phyloP scores from a whole-genome alignment of 1,139 yeast species.

The Saccharomyces hybrid region DNA sequence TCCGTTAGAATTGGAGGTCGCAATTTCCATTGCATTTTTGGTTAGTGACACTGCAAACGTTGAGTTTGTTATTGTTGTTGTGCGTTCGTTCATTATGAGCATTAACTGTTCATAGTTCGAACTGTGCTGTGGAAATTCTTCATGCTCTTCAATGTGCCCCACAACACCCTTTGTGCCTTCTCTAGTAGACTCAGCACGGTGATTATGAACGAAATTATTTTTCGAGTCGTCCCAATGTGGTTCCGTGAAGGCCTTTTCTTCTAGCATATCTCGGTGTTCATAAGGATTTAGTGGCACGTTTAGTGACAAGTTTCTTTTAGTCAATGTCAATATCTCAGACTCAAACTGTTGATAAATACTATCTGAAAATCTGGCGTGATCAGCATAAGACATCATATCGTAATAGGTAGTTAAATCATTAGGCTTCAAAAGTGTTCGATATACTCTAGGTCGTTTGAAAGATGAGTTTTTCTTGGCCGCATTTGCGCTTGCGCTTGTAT shows the following conservation, averaged over 20 bases:
- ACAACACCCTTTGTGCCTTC: conserved; percentile 38
- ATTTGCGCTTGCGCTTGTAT: conserved; percentile 3
- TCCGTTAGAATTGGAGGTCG: conserved; percentile 12
- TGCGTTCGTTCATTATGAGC: conserved; percentile 41
- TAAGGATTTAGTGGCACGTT: conserved; percentile 66
- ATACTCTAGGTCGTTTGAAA: conserved; percentile 51
- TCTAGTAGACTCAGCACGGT: conserved; percentile 43
- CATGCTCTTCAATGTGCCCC: conserved; percentile 47
- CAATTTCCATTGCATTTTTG: conserved; percentile 29
- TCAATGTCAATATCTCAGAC: conserved; percentile 68
- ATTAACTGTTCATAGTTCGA: conserved; percentile 88
- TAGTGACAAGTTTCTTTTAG: conserved; percentile 69
- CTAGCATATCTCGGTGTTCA: conserved; percentile 39
- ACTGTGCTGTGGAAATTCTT: conserved; percentile 64
- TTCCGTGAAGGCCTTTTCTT: conserved; percentile 40
- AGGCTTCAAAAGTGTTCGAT: conserved; percentile 69
- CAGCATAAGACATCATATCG: conserved; percentile 79
- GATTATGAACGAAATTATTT: conserved; percentile 37
- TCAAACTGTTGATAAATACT: conserved; percentile 47
- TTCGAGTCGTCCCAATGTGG: conserved; percentile 42
- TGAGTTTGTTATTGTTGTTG: conserved; percentile 31
- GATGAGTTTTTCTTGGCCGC: conserved; percentile 14
- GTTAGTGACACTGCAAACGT: conserved; percentile 31
- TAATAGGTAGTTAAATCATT: conserved; percentile 76
- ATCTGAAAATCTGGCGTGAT: conserved; percentile 73